A percentile compares a stretch with the other conserved stretches of the same genome.
phyloP scores from a whole-genome alignment of 768 basidiomycete genomes.

The Mycena indigotica region DNA sequence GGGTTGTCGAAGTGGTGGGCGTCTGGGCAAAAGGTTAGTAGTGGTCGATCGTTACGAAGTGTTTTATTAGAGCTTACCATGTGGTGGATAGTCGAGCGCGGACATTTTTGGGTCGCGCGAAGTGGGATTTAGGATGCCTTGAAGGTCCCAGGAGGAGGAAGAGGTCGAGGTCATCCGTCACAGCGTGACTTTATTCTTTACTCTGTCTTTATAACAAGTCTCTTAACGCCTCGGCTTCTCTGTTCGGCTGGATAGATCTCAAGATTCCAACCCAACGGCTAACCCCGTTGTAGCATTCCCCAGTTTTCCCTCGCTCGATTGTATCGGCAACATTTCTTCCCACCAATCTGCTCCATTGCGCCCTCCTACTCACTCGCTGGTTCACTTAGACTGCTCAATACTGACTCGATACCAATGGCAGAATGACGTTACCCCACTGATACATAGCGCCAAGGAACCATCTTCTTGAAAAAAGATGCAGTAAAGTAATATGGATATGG shows the following conservation, averaged over 20 bases:
- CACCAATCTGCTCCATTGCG: not conserved
- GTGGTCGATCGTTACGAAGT: slow-evolving; percentile 43
- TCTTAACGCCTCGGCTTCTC: not conserved
- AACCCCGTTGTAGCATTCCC: not conserved
- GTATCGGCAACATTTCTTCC: not conserved
- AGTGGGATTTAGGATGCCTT: slow-evolving; percentile 49
- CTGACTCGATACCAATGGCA: no score
- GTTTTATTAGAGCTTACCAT: slow-evolving; percentile 58
- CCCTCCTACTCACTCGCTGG: not conserved
- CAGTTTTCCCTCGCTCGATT: not conserved
- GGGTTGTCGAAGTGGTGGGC: slow-evolving; percentile 49
- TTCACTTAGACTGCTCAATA: no score
- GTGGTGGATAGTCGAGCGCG: slow-evolving; percentile 59
- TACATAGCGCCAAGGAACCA: slow-evolving; percentile 18
- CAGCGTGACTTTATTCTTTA: not conserved
- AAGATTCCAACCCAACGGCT: not conserved
- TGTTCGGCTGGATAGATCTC: not conserved
- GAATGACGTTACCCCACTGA: not conserved
- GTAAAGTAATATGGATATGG: no score
- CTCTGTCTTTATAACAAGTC: slow-evolving; percentile 7
- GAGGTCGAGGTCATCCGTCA: slow-evolving; percentile 32
- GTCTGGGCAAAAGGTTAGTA: slow-evolving; percentile 32
- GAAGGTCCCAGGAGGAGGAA: slow-evolving; percentile 44
- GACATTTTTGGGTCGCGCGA: slow-evolving; percentile 47
- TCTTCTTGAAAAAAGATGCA: no score